A percentile compares a stretch with the other conserved stretches of the same genome.
phyloP scores from a whole-genome alignment of 2,329 filamentous ascomycete genomes.

The Calonectria pseudoreteaudii region DNA sequence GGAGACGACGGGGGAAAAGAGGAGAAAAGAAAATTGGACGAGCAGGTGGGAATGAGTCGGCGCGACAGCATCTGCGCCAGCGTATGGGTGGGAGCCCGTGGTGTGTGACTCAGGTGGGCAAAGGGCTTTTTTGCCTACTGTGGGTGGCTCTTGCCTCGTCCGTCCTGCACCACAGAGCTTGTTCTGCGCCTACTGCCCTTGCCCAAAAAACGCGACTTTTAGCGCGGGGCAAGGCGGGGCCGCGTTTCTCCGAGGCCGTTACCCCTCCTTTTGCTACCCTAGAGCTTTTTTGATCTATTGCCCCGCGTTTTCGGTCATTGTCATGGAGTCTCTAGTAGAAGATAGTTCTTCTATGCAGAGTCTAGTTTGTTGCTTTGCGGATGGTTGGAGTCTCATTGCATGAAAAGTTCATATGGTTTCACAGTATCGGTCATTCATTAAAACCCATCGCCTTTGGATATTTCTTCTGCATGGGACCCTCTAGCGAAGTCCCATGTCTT shows the following conservation, averaged over 20 bases:
- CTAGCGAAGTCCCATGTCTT: too few relatives aligned
- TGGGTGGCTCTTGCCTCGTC: constrained; percentile 18
- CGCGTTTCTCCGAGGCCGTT: constrained; percentile 26
- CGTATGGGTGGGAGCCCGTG: constrained; percentile 31
- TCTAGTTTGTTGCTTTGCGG: not conserved
- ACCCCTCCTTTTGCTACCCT: constrained; percentile 25
- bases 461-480: too few relatives aligned
- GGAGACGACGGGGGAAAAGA: constrained; percentile 18
- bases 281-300: not conserved
- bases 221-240: constrained; percentile 29
- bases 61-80: constrained; percentile 42
- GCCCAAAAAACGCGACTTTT: constrained; percentile 15
- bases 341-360: not conserved
- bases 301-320: constrained; percentile 1
- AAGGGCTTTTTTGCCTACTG: constrained; percentile 36
- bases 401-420: not conserved
- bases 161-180: constrained; percentile 22
- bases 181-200: constrained; percentile 9
- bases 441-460: too few relatives aligned
- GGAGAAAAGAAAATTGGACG: constrained; percentile 36
- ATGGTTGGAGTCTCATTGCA: not conserved
- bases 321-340: not conserved
- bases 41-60: constrained; percentile 39
- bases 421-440: not conserved
- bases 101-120: constrained; percentile 46